Base-by-base conservation (phyloP, 208 protist genomes). In the Trichomonas vaginalis region DNA sequence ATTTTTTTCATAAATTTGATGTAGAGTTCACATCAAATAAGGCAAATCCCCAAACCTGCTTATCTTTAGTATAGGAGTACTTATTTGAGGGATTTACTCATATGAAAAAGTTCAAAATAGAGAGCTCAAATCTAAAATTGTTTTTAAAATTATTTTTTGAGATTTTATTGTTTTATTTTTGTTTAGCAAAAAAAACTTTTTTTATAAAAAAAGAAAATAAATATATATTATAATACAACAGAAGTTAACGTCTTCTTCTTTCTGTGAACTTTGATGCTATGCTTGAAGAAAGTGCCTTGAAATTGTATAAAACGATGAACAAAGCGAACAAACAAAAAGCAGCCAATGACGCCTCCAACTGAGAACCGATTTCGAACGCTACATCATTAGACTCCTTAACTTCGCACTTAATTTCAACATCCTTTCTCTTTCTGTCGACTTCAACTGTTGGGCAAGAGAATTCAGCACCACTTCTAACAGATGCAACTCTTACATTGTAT, bases 321-420 rank as follows among this genome's bases (percentile, higher is more conserved):
- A 99, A 92, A 97, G 98, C n/a, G 70, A 97, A 35, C 97, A 96
- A 37, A 95, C 98, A 40, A 56, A 95, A 10, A 49, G 97, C 61
- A 90, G 96, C 79, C 95, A 96, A 15, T 97, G 96, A n/a, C 37
- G 47, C 51, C 95, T 51, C 32, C 27, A 96, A 23, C 96, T 95
- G 88, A 61, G 97, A 21, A 40, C 96, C 12, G 70, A 62, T 32
- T 97, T 97, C 17, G 82, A 96, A 27, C 15, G 96, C 1, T 97
- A 97, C 62, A 83, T 97, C 1, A 27, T 51, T 27, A 79, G 92
- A 37, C 96, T 97, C 17, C 62, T 39, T 9, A 42, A 97, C 39
- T 23, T 87, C 27, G 96, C 96, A 88, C 10, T 88, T 1, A 3
- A 45, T 45, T 0, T 47, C 12, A 6, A 14, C 37, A 40, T 23